Conservation (phyloP, 2,329 filamentous ascomycete species). For the Huntiella bhutanensis region DNA sequence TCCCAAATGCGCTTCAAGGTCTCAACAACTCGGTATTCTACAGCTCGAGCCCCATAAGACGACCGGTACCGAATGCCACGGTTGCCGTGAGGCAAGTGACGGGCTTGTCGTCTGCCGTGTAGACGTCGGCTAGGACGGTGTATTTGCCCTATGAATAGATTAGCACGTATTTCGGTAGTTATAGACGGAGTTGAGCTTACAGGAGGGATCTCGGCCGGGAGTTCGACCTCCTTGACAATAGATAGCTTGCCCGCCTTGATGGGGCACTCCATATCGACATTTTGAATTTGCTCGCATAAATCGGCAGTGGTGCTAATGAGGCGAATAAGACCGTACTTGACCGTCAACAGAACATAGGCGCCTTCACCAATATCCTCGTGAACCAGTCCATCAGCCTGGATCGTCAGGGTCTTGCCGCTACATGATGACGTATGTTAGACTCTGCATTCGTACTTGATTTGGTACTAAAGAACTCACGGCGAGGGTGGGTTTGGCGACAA, state of each 20-base stretch:
- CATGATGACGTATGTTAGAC: slow-evolving; percentile 14
- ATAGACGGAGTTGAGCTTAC: slow-evolving; percentile 32
- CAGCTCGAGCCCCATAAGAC: slow-evolving; percentile 24
- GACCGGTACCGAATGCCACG: slow-evolving; percentile 37
- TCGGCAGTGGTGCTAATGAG: slow-evolving; percentile 66
- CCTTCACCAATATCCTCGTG: slow-evolving; percentile 54
- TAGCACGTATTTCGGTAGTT: neutral
- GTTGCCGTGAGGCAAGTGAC: slow-evolving; percentile 76
- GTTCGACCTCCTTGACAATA: slow-evolving; percentile 62
- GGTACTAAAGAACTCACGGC: slow-evolving; percentile 40
- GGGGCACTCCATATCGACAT: slow-evolving; percentile 79
- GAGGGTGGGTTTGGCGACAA: slow-evolving; percentile 69
- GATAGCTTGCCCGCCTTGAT: slow-evolving; percentile 58
- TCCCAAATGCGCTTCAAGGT: neutral
- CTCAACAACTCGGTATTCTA: slow-evolving; percentile 12
- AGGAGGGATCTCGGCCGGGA: slow-evolving; percentile 74
- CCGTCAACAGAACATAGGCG: slow-evolving; percentile 62
- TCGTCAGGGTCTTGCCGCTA: slow-evolving; percentile 60
- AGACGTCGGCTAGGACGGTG: slow-evolving; percentile 72
- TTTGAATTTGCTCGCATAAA: slow-evolving; percentile 73
- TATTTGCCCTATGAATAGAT: slow-evolving; percentile 55
- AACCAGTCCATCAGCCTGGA: slow-evolving; percentile 62
- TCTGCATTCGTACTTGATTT: neutral
- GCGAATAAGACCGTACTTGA: slow-evolving; percentile 88
- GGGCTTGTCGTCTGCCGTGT: slow-evolving; percentile 48